Evolutionary conservation across 345 rosid species (phyloP).

Genomic region (Lumnitzera racemosa): DNA sequence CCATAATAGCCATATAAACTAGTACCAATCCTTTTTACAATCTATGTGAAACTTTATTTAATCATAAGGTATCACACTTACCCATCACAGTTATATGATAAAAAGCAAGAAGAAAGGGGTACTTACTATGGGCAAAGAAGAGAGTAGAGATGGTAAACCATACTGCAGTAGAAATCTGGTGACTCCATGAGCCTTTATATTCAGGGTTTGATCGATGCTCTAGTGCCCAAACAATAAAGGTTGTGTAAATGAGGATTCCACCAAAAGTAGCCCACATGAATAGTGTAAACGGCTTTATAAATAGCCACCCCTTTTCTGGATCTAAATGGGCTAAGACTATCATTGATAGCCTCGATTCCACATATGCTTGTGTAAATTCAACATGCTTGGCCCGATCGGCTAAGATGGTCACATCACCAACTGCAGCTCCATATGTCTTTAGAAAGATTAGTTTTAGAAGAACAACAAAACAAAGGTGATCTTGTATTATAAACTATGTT

Average conservation of each 20-base stretch:
- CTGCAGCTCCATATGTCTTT: conserved; percentile 38
- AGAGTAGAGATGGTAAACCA: conserved; percentile 46
- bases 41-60: no score
- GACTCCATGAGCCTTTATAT: conserved; percentile 24
- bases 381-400: conserved; percentile 22
- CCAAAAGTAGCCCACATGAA: conserved; percentile 43
- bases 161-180: conserved; percentile 32
- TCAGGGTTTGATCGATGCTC: conserved; percentile 33
- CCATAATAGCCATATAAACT: no score
- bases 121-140: conserved; percentile 53
- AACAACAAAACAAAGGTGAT: no score
- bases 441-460: conserved; percentile 1
- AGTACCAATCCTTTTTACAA: no score
- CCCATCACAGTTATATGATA: no score
- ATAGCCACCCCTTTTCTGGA: conserved; percentile 28
- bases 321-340: conserved; percentile 21
- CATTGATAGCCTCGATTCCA: conserved; percentile 48
- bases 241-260: conserved; percentile 30
- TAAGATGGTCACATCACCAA: conserved; percentile 51
- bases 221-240: conserved; percentile 38
- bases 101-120: neutral
- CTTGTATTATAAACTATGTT: no score
- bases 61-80: no score
- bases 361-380: conserved; percentile 46
- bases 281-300: conserved; percentile 40